Conservation (phyloP, 108 stramenopile genomes). For the Nannochloropsis salina region DNA sequence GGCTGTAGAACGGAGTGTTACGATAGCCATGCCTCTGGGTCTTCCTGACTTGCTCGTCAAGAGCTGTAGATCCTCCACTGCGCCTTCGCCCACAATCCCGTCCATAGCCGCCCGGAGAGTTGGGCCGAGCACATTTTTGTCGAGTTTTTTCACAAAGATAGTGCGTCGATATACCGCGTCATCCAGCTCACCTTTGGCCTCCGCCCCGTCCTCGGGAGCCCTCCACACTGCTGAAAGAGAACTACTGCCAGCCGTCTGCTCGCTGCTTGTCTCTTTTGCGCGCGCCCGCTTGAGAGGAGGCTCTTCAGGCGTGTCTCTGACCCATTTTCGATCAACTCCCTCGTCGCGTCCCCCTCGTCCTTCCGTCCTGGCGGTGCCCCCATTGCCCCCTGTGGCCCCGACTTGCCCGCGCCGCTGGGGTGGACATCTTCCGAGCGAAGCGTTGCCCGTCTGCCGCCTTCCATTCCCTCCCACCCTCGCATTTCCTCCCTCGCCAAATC, state of each 20-base stretch:
- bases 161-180: not conserved
- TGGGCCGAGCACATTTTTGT: not conserved
- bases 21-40: not conserved
- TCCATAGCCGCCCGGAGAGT: not conserved
- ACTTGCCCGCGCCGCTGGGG: not conserved
- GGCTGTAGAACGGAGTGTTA: not conserved
- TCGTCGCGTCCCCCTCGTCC: not conserved
- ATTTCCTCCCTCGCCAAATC: not conserved
- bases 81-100: not conserved
- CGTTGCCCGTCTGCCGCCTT: not conserved
- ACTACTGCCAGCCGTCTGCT: not conserved
- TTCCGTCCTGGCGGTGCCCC: not conserved
- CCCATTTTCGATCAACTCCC: not conserved
- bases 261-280: not conserved
- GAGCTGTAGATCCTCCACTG: not conserved
- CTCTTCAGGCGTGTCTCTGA: not conserved
- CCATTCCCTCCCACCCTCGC: not conserved
- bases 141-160: not conserved
- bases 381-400: not conserved
- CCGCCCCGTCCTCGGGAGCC: not conserved
- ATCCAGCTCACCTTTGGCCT: not conserved
- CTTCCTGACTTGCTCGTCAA: not conserved
- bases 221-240: no score
- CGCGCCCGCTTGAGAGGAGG: not conserved
- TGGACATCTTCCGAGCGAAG: no score